These are phyloP conservation scores for Heracleum sosnowskyi DNA, from an alignment of 129 eudicot genomes.

Conservation along the genomic window DNA sequence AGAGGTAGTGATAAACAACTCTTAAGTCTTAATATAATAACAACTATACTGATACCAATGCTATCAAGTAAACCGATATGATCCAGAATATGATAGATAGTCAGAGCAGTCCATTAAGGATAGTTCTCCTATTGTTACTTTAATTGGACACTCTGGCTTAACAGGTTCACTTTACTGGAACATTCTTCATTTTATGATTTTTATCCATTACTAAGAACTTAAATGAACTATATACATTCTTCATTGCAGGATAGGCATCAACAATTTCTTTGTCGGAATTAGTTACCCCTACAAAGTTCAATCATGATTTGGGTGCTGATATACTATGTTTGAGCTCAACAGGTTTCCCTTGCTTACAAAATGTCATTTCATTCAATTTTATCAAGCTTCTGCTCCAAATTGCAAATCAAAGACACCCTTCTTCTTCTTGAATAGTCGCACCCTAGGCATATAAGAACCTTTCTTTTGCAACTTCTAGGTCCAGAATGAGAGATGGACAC, in stretches of 20 bases:
- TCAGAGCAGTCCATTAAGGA: too few species aligned
- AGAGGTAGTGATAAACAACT: too few species aligned
- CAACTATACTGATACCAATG: too few species aligned
- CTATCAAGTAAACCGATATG: too few species aligned
- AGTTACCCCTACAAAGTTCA: constrained; percentile 20
- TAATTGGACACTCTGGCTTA: too few species aligned
- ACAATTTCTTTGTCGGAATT: constrained; percentile 9
- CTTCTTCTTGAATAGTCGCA: constrained; percentile 24
- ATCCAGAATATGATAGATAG: too few species aligned
- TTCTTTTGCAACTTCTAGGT: constrained; percentile 23
- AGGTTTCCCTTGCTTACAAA: constrained; percentile 21
- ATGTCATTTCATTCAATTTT: constrained; percentile 26
- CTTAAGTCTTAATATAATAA: too few species aligned
- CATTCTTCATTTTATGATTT: too few species aligned
- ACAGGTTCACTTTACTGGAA: too few species aligned
- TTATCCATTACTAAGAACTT: too few species aligned
- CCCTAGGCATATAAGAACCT: constrained; percentile 12
- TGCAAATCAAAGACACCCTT: constrained; percentile 6
- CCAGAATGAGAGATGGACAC: constrained; percentile 19
- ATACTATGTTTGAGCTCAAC: constrained; percentile 34
- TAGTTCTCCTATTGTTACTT: too few species aligned
- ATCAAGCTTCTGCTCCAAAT: constrained; percentile 18
- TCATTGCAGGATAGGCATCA: not conserved
- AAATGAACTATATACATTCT: too few species aligned
- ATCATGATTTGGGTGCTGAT: constrained; percentile 24